phyloP scores from a whole-genome alignment of 352 stramenopile genomes.

The Elongisporangium senticosum region DNA sequence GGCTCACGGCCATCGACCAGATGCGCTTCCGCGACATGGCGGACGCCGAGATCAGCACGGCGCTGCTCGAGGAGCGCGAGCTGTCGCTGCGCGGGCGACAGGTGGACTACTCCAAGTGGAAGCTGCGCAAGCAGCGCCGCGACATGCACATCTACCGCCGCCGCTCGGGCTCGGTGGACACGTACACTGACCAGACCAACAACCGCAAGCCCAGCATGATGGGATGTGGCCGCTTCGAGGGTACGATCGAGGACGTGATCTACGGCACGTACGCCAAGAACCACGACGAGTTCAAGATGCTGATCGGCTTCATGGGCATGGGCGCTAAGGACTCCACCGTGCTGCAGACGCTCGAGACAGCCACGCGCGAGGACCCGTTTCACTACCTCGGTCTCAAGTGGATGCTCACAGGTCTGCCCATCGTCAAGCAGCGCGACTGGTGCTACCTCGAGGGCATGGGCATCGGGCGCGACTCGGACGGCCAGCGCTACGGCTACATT shows the following conservation, averaged over 20 bases:
- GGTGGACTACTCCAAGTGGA: conserved; percentile 43
- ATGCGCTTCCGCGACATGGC: conserved; percentile 25
- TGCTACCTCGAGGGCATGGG: conserved; percentile 39
- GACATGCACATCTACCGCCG: conserved; percentile 45
- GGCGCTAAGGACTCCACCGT: conserved; percentile 33
- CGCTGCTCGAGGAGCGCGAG: not conserved
- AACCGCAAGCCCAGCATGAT: conserved; percentile 7
- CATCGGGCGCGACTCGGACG: conserved; percentile 19
- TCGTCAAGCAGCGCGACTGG: conserved; percentile 31
- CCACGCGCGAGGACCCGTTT: conserved; percentile 34
- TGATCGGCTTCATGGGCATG: conserved; percentile 22
- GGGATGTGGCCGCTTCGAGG: conserved; percentile 14
- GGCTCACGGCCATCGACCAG: conserved; percentile 24
- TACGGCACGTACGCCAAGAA: conserved; percentile 31
- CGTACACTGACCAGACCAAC: too few relatives aligned
- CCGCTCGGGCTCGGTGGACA: too few relatives aligned
- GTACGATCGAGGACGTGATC: conserved; percentile 51
- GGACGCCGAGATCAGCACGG: conserved; percentile 17
- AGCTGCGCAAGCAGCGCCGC: conserved; percentile 27
- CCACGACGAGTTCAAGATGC: conserved; percentile 18
- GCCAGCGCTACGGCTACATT: conserved; percentile 36
- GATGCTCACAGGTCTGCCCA: conserved; percentile 14
- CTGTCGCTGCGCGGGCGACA: conserved; percentile 3
- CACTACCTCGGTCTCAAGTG: conserved; percentile 46
- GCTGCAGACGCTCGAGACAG: conserved; percentile 23